Percentiles rank a stretch among this genome's conserved stretches.
These are phyloP conservation scores for Lindgomyces ingoldianus DNA, from an alignment of 495 filamentous ascomycete species.

Conservation along the genomic window DNA sequence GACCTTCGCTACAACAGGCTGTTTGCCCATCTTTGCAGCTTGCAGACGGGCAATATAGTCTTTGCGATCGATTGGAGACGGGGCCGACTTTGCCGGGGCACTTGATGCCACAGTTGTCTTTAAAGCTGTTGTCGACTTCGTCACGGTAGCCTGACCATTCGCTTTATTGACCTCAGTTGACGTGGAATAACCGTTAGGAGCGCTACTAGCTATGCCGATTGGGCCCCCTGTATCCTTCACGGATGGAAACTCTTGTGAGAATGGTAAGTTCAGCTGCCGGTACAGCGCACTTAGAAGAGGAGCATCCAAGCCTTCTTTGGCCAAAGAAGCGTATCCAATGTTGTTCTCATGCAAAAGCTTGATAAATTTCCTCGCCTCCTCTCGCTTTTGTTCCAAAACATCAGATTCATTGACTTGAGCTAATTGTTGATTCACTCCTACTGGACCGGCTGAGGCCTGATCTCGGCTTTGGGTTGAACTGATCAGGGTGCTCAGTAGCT, in stretches of 20 bases:
- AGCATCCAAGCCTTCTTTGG: constrained; percentile 67
- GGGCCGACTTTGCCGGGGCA: constrained; percentile 8
- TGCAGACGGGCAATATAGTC: constrained; percentile 74
- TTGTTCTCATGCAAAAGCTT: constrained; percentile 25
- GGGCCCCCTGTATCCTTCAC: background rate
- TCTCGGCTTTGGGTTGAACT: background rate
- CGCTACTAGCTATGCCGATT: background rate
- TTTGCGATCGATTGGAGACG: constrained; percentile 62
- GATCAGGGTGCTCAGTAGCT: background rate
- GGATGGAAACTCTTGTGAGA: background rate
- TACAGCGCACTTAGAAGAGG: constrained; percentile 61
- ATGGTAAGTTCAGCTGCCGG: constrained; percentile 36
- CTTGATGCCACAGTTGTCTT: constrained; percentile 8
- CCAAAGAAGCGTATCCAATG: constrained; percentile 44
- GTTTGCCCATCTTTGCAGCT: constrained; percentile 55
- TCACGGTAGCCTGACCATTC: background rate
- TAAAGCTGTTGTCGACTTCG: constrained; percentile 7
- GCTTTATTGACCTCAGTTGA: background rate
- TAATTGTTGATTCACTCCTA: background rate
- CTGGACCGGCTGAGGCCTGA: background rate
- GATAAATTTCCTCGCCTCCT: constrained; percentile 23
- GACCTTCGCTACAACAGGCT: constrained; percentile 4
- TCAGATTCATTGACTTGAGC: background rate
- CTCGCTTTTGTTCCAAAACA: constrained; percentile 3
- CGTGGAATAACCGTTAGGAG: background rate